Evolutionary conservation across 192 early-diverging fungal species (phyloP), one percentile per base, ranked within the genome.

Genomic region (Obelidium mucronatum): DNA sequence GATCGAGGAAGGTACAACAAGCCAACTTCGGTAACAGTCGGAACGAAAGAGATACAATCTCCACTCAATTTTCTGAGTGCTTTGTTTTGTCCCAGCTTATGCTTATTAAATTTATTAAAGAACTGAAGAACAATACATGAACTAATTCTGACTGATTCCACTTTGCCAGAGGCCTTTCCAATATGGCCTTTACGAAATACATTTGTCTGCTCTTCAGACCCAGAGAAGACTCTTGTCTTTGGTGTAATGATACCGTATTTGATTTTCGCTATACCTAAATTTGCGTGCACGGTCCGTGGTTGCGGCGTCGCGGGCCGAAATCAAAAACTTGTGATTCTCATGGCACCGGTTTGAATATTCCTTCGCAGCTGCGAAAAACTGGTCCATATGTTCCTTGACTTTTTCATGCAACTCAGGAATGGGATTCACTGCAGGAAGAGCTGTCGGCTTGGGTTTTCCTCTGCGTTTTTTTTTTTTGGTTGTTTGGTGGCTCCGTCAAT

Each of bases 231-330:
- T 22, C 52, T 74, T 79, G 35, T 81, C 75, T 39, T 81, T 78
- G 13, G 77, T 62, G 63, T 84, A 84, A 65, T 84, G 82, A 73
- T 84, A 84, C 33, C 30, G 44, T 1, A 84, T 22, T 63, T 81
- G 79, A 19, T 60, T 36, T 0, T 64, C 51, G 28, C 8, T 17
- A 40, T 84, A 84, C 31, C 74, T 39, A 48, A 61, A 40, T 5
- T 58, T 17, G 19, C 35, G 22, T 4, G 40, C 73, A 22, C 28
- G 5, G 39, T 79, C 61, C 26, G 52, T 68, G 24, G 39, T 52
- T 67, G 73, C 36, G 65, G 79, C 37, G 76, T 76, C 44, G 56
- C 80, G 17, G 68, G 55, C 66, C 59, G 60, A 22, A 33, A 52
- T 40, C 76, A 73, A 73, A 40, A 58, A 31, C 17, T 74, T 74